Base-by-base conservation (phyloP, 2,329 filamentous ascomycete genomes). In the Aureobasidium sp. region DNA sequence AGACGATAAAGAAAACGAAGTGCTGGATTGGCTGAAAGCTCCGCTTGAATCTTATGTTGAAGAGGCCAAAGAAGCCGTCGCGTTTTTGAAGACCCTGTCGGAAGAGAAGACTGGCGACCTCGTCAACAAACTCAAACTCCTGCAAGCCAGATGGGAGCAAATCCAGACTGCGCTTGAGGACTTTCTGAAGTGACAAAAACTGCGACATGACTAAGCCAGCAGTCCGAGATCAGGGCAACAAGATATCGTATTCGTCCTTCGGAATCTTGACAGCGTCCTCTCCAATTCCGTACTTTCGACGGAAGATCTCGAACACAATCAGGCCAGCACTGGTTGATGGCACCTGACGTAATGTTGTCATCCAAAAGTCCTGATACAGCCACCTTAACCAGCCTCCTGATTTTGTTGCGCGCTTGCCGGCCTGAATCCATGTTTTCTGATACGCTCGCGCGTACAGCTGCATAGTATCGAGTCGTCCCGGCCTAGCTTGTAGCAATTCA, bases 231-330 rank as follows among this genome's bases (percentile, higher is more conserved):
- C 69, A 83, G 36, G 76, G 75, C 63, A 91, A 76, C 65, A 90
- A 68, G 68, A 91, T 90, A 68, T 90, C 85, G 67, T 89, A 89
- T 1, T 87, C 86, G 66, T 88, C 87, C 71, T 84, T 84, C 1
- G 80, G 82, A 59, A 89, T 90, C 67, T 80, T 80, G 65, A 85
- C 85, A 68, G 82, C 81, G 55, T 87, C 86, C 20, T 79, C 79
- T 1, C 82, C 80, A 63, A 83, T 78, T 1, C 86, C 86, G 67
- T 90, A 91, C 74, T 89, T 90, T 39, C 88, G 79, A 62, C 89
- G 78, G 41, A 91, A 84, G 48, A 92, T 71, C 74, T 92, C 89
- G 71, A 92, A 92, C 22, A 90, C 89, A 67, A 92, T 89, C 63
- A 92, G 71, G 0, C 88, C 89, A 0, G 88, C 88, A 64, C 86